Evolutionary conservation across 805 yeast genomes (phyloP), one percentile per base, ranked within the genome.

Genomic region (Candida golubevii): DNA sequence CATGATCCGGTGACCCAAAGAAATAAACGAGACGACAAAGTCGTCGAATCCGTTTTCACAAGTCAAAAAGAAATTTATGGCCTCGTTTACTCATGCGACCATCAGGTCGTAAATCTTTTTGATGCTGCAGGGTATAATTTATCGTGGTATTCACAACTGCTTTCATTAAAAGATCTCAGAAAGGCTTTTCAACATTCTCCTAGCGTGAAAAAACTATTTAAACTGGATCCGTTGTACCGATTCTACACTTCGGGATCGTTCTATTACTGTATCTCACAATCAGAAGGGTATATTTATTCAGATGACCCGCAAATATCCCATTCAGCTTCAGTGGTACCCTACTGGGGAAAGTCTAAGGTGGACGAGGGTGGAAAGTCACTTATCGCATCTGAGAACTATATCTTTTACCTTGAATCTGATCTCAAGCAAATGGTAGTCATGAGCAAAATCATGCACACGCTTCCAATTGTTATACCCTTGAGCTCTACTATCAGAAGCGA

Each of bases 1-100:
- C 71, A 69, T 47, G 58, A 58, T 14, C 60, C 61, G 1, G 48
- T 35, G 11, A 49, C 54, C 2, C 57, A 57, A 13, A 59, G 54
- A 7, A 61, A 56, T 37, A 69, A 67, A 44, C 59, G 66, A 26
- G 74, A 69, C 39, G 74, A 69, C 40, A 67, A 63, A 44, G 57
- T 54, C 37, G 48, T 63, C 8, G 67, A 67, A 41, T 56, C 47
- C 18, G 58, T 63, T 0, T 66, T 55, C 46, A 60, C 57, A 26
- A 36, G 47, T 3, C 36, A 35, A 27, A 44, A 45, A 15, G 29
- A 39, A 8, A 44, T 63, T n/a, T 13, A 39, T 27, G 63, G 60
- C 8, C 42, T 63, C 6, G 18, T 51, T 2, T 56, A 57, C 36
- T 41, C 59, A 10, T 56, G 60, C 28, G 46, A 51, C 23, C 49